phyloP scores from a whole-genome alignment of 768 basidiomycete genomes.

The Macrolepiota fuliginosa region DNA sequence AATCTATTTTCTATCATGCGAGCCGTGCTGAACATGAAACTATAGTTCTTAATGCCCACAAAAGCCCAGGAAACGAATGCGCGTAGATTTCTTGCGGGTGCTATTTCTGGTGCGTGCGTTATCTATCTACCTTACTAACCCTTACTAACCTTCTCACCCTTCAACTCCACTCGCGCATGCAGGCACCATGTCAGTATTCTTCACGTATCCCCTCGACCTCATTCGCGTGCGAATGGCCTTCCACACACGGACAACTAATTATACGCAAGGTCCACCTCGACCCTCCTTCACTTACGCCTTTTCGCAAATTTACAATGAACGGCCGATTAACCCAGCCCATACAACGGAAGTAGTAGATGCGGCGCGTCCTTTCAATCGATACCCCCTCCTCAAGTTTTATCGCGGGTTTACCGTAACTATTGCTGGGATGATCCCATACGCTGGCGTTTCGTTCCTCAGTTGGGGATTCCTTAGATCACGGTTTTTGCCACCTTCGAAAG shows the following conservation, averaged over 20 bases:
- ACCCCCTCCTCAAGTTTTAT: conserved; percentile 88
- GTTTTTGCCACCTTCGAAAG: conserved; percentile 45
- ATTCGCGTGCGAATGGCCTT: conserved; percentile 96
- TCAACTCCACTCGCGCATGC: conserved; percentile 2
- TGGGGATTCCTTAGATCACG: conserved; percentile 77
- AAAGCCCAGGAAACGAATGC: conserved; percentile 71
- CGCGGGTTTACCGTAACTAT: conserved; percentile 96
- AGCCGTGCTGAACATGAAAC: neutral
- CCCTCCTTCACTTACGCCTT: conserved; percentile 58
- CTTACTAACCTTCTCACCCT: neutral
- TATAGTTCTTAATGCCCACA: conserved; percentile 84
- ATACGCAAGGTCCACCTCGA: conserved; percentile 24
- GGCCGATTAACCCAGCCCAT: conserved; percentile 27
- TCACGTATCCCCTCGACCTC: conserved; percentile 95
- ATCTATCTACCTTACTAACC: neutral
- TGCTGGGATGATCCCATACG: conserved; percentile 92
- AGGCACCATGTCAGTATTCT: conserved; percentile 85
- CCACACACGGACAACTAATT: conserved; percentile 46
- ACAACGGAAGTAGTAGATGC: conserved; percentile 16
- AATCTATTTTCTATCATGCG: conserved; percentile 17
- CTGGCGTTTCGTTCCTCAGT: conserved; percentile 90
- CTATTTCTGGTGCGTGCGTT: conserved; percentile 70
- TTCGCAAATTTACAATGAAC: conserved; percentile 70
- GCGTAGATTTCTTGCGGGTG: conserved; percentile 83
- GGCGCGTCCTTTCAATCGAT: conserved; percentile 47